Evolutionary conservation across 2,329 filamentous ascomycete species (phyloP).

Genomic region (Ascocoryne sarcoides): DNA sequence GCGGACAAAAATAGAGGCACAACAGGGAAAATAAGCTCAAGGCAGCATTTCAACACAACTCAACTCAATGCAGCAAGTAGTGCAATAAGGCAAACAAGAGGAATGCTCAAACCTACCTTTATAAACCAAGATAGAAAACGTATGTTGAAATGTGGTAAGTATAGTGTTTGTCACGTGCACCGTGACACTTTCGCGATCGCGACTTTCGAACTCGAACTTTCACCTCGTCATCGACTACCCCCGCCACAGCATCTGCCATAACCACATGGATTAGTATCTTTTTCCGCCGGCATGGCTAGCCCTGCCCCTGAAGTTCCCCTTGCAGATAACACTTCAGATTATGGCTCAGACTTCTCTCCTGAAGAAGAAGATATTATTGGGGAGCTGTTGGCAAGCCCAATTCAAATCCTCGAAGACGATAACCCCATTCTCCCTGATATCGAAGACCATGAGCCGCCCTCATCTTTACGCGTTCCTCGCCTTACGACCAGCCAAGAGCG

Average conservation of each 20-base stretch:
- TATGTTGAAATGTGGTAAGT: too few relatives aligned
- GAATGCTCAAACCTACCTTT: too few relatives aligned
- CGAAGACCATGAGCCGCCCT: conserved; percentile 28
- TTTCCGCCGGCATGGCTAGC: conserved; percentile 18
- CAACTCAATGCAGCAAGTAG: too few relatives aligned
- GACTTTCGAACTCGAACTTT: neutral
- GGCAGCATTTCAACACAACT: too few relatives aligned
- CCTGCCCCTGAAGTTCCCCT: conserved; percentile 7
- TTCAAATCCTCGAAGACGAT: conserved; percentile 25
- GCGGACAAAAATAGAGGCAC: too few relatives aligned
- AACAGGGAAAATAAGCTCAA: too few relatives aligned
- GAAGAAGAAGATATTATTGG: conserved; percentile 47
- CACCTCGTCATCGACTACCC: too few relatives aligned
- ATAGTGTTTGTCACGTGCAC: neutral
- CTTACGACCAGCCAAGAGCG: conserved; percentile 31
- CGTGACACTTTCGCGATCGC: neutral
- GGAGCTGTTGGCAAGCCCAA: conserved; percentile 38
- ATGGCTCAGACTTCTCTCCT: conserved; percentile 53
- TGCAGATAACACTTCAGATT: conserved; percentile 40
- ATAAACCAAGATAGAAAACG: too few relatives aligned
- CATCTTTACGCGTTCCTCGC: conserved; percentile 32
- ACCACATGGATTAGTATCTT: conserved; percentile 1
- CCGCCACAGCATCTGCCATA: neutral
- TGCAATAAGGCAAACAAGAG: too few relatives aligned
- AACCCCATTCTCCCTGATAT: conserved; percentile 21